phyloP scores from a whole-genome alignment of 352 stramenopile species.

The Peronospora farinosa region DNA sequence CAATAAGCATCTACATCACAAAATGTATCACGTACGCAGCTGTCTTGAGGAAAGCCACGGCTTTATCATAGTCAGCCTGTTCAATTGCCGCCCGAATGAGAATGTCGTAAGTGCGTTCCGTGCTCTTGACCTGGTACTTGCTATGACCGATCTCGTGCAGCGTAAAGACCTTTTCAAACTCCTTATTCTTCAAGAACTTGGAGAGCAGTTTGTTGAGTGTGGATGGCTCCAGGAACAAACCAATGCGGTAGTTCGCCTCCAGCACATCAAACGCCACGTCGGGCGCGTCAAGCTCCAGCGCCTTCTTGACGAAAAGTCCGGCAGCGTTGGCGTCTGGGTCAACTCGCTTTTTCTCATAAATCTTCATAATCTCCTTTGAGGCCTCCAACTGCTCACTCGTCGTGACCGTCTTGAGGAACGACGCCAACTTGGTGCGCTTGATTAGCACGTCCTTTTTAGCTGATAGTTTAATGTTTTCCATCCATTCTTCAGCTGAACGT shows the following conservation, averaged over 20 bases:
- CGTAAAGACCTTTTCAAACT: constrained; percentile 74
- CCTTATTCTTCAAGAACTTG: constrained; percentile 76
- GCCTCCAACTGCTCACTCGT: constrained; percentile 74
- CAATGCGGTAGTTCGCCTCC: constrained; percentile 77
- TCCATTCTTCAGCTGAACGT: constrained; percentile 66
- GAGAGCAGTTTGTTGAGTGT: constrained; percentile 80
- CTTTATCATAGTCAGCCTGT: constrained; percentile 67
- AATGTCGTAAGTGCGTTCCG: constrained; percentile 79
- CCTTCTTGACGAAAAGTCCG: constrained; percentile 78
- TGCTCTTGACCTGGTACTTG: constrained; percentile 82
- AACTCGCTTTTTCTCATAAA: constrained; percentile 82
- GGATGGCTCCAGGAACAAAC: constrained; percentile 68
- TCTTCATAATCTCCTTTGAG: constrained; percentile 83
- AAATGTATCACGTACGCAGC: constrained; percentile 47
- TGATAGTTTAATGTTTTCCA: constrained; percentile 71
- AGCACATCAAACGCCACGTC: constrained; percentile 75
- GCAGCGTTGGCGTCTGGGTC: constrained; percentile 72
- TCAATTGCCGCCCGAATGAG: constrained; percentile 74
- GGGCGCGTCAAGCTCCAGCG: constrained; percentile 63
- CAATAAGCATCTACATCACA: background rate
- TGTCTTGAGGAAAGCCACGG: constrained; percentile 62
- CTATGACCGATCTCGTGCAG: constrained; percentile 67
- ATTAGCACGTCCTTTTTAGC: constrained; percentile 72
- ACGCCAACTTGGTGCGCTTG: constrained; percentile 80
- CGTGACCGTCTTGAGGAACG: constrained; percentile 77